Base-by-base conservation (phyloP, 805 yeast genomes). In the Candida caryicola region DNA sequence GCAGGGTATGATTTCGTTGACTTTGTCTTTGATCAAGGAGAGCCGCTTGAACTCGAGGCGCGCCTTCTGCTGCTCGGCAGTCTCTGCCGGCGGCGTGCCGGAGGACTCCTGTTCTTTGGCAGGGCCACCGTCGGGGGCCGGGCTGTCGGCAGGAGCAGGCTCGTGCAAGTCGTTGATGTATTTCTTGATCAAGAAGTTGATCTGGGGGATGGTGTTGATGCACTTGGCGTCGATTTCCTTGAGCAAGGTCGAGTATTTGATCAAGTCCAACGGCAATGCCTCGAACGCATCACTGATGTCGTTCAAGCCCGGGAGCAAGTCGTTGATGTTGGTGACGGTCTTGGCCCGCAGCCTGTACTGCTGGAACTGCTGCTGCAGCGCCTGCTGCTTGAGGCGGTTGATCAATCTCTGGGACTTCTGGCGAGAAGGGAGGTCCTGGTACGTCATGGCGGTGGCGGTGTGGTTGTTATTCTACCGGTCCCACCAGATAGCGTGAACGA, bases 201-300 rank as follows among this genome's bases (percentile, higher is more conserved):
- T 70, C 46, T 71, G 67, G 0, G 96, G 96, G 7, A 82, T 71
- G 0, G 86, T 72, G 44, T 77, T 73, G 25, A 84, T 84, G 59
- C 96, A 87, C 59, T 91, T 91, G 43, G 98, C 97, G 55, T 90
- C 97, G 37, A 93, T 89, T 56, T 93, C 99, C 54, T 88, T 86
- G 47, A 93, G 67, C 12, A 88, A 66, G 1, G 98, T 93, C 59
- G 89, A 80, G 55, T 90, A 91, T 36, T 90, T 77, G 34, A 89
- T 77, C 29, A 87, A 71, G 49, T 88, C 96, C 39, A 73, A 55
- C 0, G 99, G 99, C 45, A 89, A 71, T 17, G 96, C 96, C 55
- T 89, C 95, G 35, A 91, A 76, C 1, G 89, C 90, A 64, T 93
- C 99, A 31, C 86, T 73, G 39, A 93, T 77, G 59, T 93, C 99